These are phyloP conservation scores for Vitis hybrid DNA, from an alignment of 177 flowering plant species.

Conservation along the genomic window DNA sequence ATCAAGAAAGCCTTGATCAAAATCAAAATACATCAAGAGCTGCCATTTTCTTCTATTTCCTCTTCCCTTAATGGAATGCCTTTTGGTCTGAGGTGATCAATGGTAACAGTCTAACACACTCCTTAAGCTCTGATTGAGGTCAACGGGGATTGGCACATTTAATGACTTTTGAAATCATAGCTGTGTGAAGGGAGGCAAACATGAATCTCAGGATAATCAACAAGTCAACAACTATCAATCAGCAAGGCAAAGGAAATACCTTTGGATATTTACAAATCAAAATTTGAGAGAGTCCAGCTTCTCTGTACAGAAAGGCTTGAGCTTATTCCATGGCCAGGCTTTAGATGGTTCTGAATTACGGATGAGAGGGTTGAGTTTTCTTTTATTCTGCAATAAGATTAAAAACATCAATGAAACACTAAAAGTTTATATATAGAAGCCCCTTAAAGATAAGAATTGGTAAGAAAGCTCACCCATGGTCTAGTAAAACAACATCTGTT, in stretches of 20 bases:
- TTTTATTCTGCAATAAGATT: constrained; percentile 49
- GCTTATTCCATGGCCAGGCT: constrained; percentile 69
- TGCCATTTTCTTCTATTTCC: constrained; percentile 53
- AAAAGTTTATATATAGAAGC: background rate
- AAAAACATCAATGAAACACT: background rate
- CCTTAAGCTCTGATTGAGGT: constrained; percentile 16
- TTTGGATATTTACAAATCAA: constrained; percentile 65
- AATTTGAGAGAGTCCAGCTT: constrained; percentile 57
- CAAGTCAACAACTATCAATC: background rate
- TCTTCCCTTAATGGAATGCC: constrained; percentile 71
- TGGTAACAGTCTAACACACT: constrained; percentile 5
- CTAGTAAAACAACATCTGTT: constrained; percentile 59
- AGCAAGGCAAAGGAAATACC: constrained; percentile 34
- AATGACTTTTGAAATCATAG: constrained; percentile 51
- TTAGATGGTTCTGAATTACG: constrained; percentile 66
- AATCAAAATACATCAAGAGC: constrained; percentile 38
- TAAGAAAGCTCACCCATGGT: constrained; percentile 63
- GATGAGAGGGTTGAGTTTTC: constrained; percentile 55
- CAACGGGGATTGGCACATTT: constrained; percentile 24
- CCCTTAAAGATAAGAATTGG: background rate
- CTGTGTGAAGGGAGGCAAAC: constrained; percentile 71
- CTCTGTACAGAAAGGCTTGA: constrained; percentile 62
- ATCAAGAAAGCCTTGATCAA: constrained; percentile 64
- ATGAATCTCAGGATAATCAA: constrained; percentile 55
- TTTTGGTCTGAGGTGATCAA: constrained; percentile 32